Percentiles rank a stretch among this genome's conserved stretches.
These are phyloP conservation scores for Pulchroboletus neoregius DNA, from an alignment of 1,284 basidiomycete genomes.

Conservation along the genomic window DNA sequence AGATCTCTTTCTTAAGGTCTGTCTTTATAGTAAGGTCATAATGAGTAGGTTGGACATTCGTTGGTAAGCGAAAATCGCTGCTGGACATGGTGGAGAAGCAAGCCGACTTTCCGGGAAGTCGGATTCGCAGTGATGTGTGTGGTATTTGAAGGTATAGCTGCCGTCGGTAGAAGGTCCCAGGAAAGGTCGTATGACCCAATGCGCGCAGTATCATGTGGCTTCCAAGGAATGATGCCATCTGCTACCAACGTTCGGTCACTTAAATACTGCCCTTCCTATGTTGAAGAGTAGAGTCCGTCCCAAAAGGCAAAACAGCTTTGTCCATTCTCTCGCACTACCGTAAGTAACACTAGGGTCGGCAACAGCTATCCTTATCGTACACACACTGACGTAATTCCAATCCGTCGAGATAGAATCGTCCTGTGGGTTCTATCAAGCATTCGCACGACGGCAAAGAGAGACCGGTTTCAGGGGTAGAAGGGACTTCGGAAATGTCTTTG, in stretches of 20 bases:
- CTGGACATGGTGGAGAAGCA: constrained; percentile 20
- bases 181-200: constrained; percentile 1
- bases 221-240: no score
- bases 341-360: neutral
- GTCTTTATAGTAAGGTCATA: constrained; percentile 86
- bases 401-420: neutral
- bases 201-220: neutral
- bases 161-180: neutral
- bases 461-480: constrained; percentile 28
- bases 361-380: neutral
- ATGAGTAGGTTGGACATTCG: constrained; percentile 70
- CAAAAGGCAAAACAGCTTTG: neutral
- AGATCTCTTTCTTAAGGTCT: constrained; percentile 71
- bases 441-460: constrained; percentile 11
- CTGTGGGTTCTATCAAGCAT: neutral
- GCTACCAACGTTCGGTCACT: neutral
- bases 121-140: constrained; percentile 1
- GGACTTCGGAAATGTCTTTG: constrained; percentile 37
- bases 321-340: neutral
- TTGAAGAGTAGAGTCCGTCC: neutral
- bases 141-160: neutral
- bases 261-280: neutral
- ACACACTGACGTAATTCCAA: neutral
- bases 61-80: constrained; percentile 68
- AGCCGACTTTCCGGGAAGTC: constrained; percentile 1